Percentiles rank a stretch among this genome's conserved stretches.
Conservation (phyloP, 768 basidiomycete genomes). For the Lactifluus rugatus region DNA sequence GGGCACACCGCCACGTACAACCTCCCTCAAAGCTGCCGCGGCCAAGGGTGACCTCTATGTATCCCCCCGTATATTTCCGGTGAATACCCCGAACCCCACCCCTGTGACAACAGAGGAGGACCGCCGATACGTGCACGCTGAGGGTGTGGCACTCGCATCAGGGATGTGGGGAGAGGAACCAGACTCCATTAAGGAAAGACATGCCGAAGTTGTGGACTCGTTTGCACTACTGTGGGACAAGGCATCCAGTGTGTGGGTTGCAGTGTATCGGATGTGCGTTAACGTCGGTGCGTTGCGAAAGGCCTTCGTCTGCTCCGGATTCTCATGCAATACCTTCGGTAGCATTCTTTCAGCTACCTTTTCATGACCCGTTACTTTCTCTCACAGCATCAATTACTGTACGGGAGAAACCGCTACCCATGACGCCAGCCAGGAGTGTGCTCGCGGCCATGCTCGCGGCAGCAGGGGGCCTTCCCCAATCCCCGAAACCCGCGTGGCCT, state of each 20-base stretch:
- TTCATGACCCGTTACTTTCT: slow-evolving; percentile 69
- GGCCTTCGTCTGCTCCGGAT: neutral
- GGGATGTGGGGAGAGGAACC: slow-evolving; percentile 66
- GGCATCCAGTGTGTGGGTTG: slow-evolving; percentile 57
- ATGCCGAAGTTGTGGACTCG: slow-evolving; percentile 32
- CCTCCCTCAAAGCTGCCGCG: slow-evolving; percentile 31
- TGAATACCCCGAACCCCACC: slow-evolving; percentile 75
- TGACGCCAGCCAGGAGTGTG: slow-evolving; percentile 32
- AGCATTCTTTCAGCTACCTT: slow-evolving; percentile 48
- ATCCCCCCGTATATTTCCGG: slow-evolving; percentile 65
- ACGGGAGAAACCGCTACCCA: slow-evolving; percentile 60
- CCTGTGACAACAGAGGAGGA: slow-evolving; percentile 67
- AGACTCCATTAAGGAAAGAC: slow-evolving; percentile 27
- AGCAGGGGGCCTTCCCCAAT: slow-evolving; percentile 26
- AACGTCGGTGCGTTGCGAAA: slow-evolving; percentile 55
- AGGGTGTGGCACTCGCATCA: slow-evolving; percentile 64
- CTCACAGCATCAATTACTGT: slow-evolving; percentile 80
- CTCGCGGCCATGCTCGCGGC: slow-evolving; percentile 29
- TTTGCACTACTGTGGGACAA: slow-evolving; percentile 63
- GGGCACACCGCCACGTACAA: slow-evolving; percentile 38
- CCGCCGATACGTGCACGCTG: slow-evolving; percentile 63
- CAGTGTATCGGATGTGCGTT: slow-evolving; percentile 67
- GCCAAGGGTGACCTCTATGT: slow-evolving; percentile 4
- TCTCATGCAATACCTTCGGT: neutral
- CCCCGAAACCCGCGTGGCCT: slow-evolving; percentile 26